phyloP scores from a whole-genome alignment of 2,329 filamentous ascomycete species.

The Mycocentrospora acerina region DNA sequence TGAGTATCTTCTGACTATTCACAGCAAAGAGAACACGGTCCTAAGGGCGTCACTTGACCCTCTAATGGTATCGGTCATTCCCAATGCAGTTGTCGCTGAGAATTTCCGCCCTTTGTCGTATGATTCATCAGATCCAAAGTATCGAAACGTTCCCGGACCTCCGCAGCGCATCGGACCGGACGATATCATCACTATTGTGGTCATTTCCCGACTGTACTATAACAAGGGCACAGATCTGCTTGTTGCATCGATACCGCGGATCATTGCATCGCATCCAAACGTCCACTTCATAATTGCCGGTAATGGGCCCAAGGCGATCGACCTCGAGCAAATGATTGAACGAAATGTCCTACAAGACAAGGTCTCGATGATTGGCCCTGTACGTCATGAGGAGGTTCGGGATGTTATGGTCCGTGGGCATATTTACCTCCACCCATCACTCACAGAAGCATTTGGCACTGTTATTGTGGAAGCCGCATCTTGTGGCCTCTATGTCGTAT shows the following conservation, averaged over 20 bases:
- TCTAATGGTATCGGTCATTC: slow-evolving; percentile 95
- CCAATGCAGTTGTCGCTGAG: slow-evolving; percentile 94
- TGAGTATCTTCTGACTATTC: slow-evolving; percentile 8
- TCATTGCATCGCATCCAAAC: slow-evolving; percentile 84
- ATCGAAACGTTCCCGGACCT: slow-evolving; percentile 50
- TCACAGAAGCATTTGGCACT: slow-evolving; percentile 96
- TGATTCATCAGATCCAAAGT: slow-evolving; percentile 19
- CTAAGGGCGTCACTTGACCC: slow-evolving; percentile 92
- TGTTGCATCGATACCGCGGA: slow-evolving; percentile 92
- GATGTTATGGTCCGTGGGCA: slow-evolving; percentile 97
- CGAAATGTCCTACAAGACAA: slow-evolving; percentile 90
- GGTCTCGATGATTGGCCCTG: slow-evolving; percentile 86
- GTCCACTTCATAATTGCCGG: slow-evolving; percentile 97
- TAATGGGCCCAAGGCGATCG: slow-evolving; percentile 93
- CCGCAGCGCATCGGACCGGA: slow-evolving; percentile 73
- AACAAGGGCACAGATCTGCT: slow-evolving; percentile 97
- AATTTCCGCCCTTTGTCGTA: slow-evolving; percentile 78
- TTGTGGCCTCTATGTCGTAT: slow-evolving; percentile 94
- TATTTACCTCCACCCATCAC: slow-evolving; percentile 91
- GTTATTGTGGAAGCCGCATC: slow-evolving; percentile 97
- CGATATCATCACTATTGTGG: slow-evolving; percentile 92
- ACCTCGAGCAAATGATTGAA: slow-evolving; percentile 97
- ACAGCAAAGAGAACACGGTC: slow-evolving; percentile 95
- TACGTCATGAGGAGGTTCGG: slow-evolving; percentile 93
- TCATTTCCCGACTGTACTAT: slow-evolving; percentile 96